Evolutionary conservation across 2,329 filamentous ascomycete species (phyloP).

Genomic region (Colletotrichum cordylinicola): DNA sequence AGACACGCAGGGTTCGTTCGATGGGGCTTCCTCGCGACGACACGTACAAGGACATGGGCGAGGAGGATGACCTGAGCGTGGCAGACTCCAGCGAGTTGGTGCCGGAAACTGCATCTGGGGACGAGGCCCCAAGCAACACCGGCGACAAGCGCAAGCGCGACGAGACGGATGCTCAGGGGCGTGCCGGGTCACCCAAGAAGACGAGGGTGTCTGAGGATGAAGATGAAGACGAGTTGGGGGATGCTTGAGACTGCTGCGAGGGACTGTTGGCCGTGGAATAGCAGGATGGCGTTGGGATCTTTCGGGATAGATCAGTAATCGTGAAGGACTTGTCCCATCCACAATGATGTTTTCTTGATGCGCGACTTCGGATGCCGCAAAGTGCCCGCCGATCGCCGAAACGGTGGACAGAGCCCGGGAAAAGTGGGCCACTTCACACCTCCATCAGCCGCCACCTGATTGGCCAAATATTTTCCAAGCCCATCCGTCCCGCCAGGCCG

Average conservation of each 20-base stretch:
- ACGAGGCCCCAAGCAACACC: not conserved
- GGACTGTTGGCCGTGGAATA: not conserved
- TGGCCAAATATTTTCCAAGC: slow-evolving; percentile 9
- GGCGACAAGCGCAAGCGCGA: slow-evolving; percentile 1
- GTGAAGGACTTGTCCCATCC: not conserved
- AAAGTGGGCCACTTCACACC: not conserved
- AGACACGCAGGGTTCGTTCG: not conserved
- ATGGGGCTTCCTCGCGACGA: not conserved
- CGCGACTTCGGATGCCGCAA: not conserved
- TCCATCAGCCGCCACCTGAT: not conserved
- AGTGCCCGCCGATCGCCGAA: not conserved
- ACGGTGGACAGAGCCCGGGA: not conserved
- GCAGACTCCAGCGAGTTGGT: not conserved
- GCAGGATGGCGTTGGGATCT: not conserved
- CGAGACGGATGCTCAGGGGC: not conserved
- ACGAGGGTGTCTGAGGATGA: not conserved
- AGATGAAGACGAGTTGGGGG: not conserved
- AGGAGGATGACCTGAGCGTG: slow-evolving; percentile 7
- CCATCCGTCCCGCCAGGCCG: not conserved
- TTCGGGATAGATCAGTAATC: not conserved
- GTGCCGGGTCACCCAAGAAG: not conserved
- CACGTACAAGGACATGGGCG: slow-evolving; percentile 5
- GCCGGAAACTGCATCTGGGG: not conserved
- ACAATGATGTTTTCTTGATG: not conserved
- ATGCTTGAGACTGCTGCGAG: not conserved